Conservation (phyloP, 1,284 basidiomycete genomes). For the Dichomitus squalens region DNA sequence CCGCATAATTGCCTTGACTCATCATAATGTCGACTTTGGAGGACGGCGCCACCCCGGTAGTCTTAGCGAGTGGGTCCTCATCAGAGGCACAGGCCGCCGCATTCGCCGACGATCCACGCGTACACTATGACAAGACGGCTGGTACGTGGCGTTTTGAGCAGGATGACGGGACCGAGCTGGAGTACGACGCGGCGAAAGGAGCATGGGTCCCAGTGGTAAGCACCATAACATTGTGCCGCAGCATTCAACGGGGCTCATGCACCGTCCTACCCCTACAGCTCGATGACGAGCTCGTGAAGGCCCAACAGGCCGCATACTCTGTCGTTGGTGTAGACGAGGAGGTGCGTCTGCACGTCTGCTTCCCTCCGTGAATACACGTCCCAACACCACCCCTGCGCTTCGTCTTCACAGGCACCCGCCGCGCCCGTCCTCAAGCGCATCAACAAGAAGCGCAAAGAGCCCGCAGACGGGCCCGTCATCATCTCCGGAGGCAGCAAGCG, state of each 20-base stretch:
- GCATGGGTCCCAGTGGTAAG: slow-evolving; percentile 85
- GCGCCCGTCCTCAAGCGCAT: slow-evolving; percentile 79
- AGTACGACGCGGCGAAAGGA: slow-evolving; percentile 79
- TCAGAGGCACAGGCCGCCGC: slow-evolving; percentile 58
- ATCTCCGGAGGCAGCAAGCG: slow-evolving; percentile 65
- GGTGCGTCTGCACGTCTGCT: slow-evolving; percentile 48
- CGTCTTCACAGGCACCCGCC: slow-evolving; percentile 68
- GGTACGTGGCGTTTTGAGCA: slow-evolving; percentile 89
- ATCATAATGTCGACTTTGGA: slow-evolving; percentile 15
- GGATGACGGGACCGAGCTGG: slow-evolving; percentile 85
- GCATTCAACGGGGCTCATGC: neutral
- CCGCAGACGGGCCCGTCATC: slow-evolving; percentile 58
- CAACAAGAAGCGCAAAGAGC: slow-evolving; percentile 82
- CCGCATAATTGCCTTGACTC: too few relatives aligned
- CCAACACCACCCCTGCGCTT: slow-evolving; percentile 19
- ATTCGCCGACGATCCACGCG: slow-evolving; percentile 77
- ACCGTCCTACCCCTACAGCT: slow-evolving; percentile 44
- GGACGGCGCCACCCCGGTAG: slow-evolving; percentile 45
- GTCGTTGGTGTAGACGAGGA: slow-evolving; percentile 89
- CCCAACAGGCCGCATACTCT: slow-evolving; percentile 92
- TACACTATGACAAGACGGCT: slow-evolving; percentile 78
- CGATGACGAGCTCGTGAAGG: slow-evolving; percentile 80
- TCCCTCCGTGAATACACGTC: slow-evolving; percentile 5
- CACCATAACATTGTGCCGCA: slow-evolving; percentile 19
- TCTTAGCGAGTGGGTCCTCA: slow-evolving; percentile 49